These are phyloP conservation scores for Pelargonium citronellum DNA, from an alignment of 441 rosid species.

Conservation along the genomic window DNA sequence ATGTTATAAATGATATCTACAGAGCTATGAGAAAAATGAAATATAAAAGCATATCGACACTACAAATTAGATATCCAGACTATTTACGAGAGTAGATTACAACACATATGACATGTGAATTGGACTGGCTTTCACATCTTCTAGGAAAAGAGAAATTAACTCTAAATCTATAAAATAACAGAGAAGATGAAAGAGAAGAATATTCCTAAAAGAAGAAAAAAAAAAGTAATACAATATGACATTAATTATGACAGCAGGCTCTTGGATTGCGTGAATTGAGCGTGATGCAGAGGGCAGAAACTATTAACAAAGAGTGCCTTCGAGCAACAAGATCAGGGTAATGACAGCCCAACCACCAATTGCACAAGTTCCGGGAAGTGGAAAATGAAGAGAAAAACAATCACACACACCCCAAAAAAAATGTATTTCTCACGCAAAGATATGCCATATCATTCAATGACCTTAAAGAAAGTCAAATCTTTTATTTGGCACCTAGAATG, in stretches of 20 bases:
- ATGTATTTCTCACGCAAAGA: background rate
- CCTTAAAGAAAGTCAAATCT: background rate
- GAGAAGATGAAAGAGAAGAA: background rate
- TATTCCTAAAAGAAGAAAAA: background rate
- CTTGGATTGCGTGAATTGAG: slow-evolving; percentile 5
- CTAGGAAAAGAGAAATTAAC: background rate
- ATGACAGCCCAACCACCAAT: slow-evolving; percentile 2
- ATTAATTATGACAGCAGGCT: background rate
- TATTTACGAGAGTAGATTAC: background rate
- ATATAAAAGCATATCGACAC: background rate
- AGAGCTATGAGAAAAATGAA: background rate
- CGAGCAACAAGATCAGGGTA: background rate
- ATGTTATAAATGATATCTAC: background rate
- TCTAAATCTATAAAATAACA: background rate
- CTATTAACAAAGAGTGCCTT: background rate
- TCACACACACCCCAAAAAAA: background rate
- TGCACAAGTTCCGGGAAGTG: background rate
- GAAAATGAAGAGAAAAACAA: slow-evolving; percentile 2
- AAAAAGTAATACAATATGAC: background rate
- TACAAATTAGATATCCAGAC: background rate
- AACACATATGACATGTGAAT: background rate
- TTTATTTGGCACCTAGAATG: background rate
- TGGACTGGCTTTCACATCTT: background rate
- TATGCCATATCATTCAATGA: background rate
- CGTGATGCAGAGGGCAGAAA: background rate